These are phyloP conservation scores for Pseudocercospora crystallina DNA, from an alignment of 2,329 filamentous ascomycete genomes.

Conservation along the genomic window DNA sequence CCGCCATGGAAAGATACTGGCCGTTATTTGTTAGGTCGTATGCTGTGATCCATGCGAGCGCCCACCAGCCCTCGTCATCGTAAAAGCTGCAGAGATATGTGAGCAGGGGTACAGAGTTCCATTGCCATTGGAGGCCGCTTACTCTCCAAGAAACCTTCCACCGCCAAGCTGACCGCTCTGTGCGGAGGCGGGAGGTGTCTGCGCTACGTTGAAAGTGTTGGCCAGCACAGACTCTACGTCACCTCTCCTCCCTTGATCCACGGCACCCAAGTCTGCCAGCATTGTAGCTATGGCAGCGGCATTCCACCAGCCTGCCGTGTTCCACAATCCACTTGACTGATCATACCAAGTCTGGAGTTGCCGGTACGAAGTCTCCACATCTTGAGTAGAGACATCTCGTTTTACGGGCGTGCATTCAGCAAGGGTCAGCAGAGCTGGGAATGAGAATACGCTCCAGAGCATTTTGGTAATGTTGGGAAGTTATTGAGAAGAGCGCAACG, in stretches of 20 bases:
- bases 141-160: conserved; percentile 4
- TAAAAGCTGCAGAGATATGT: conserved; percentile 42
- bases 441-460: neutral
- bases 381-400: conserved; percentile 1
- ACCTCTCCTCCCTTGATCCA: neutral
- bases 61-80: conserved; percentile 57
- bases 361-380: conserved; percentile 3
- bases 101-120: neutral
- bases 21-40: conserved; percentile 51
- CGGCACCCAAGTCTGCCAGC: neutral
- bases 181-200: neutral
- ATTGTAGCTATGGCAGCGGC: conserved; percentile 1
- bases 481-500: too few species aligned
- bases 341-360: conserved; percentile 9
- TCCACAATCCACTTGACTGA: conserved; percentile 1
- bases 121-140: neutral
- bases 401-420: conserved; percentile 3
- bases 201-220: neutral
- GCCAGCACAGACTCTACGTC: neutral
- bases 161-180: neutral
- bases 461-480: too few species aligned
- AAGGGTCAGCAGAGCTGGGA: conserved; percentile 1
- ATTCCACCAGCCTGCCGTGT: conserved; percentile 8
- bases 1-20: conserved; percentile 48
- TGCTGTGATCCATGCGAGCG: conserved; percentile 53